Percentiles rank a stretch among this genome's conserved stretches.
Conservation (phyloP, 73 alveolate genomes). For the Blepharisma stoltei region DNA sequence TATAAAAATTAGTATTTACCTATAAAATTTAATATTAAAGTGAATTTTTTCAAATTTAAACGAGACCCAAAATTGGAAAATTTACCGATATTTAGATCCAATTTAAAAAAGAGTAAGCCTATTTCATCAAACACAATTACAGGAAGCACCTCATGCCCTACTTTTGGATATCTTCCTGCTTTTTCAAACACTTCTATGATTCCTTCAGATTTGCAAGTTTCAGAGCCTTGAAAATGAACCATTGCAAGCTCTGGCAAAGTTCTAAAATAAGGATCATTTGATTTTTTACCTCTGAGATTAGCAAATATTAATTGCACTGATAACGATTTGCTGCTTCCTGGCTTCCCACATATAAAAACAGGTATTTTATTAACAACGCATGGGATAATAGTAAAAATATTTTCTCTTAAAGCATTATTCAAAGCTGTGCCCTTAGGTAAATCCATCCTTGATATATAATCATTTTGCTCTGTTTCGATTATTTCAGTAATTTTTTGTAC, state of each 20-base stretch:
- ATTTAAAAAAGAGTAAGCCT: too few species aligned
- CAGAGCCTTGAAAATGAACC: conserved; percentile 64
- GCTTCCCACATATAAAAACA: conserved; percentile 65
- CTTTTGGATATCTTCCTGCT: conserved; percentile 43
- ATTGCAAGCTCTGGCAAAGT: conserved; percentile 45
- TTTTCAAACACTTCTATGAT: conserved; percentile 55
- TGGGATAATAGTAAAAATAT: conserved; percentile 58
- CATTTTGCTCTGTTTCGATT: conserved; percentile 37
- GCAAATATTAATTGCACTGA: conserved; percentile 54
- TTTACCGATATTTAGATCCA: too few species aligned
- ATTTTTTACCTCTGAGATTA: conserved; percentile 61
- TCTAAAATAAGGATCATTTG: conserved; percentile 42
- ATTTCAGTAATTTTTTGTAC: conserved; percentile 20
- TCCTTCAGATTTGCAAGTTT: conserved; percentile 70
- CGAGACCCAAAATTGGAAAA: conserved; percentile 45
- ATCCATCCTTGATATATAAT: conserved; percentile 39
- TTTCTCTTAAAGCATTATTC: conserved; percentile 56
- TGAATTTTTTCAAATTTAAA: conserved; percentile 59
- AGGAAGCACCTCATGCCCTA: conserved; percentile 32
- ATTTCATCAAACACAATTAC: conserved; percentile 36
- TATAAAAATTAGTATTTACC: too few species aligned
- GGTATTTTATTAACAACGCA: conserved; percentile 65
- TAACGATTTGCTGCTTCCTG: conserved; percentile 78
- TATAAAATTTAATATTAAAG: too few species aligned
- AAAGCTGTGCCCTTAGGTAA: conserved; percentile 61